These are phyloP conservation scores for Plenodomus tracheiphilus DNA, from an alignment of 2,329 filamentous ascomycete genomes.

Conservation along the genomic window DNA sequence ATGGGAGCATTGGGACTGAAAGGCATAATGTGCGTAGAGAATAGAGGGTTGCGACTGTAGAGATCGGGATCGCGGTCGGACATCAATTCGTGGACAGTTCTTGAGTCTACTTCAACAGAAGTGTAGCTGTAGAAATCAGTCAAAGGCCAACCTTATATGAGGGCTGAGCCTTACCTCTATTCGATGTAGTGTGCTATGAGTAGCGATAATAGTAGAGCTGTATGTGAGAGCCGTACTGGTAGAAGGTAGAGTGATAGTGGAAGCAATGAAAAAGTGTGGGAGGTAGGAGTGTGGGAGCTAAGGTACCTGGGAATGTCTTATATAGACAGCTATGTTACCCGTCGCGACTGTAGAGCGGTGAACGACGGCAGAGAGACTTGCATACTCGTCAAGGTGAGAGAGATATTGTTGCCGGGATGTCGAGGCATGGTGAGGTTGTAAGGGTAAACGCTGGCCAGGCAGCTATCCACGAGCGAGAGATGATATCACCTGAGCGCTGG, in stretches of 20 bases:
- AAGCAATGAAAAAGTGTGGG: background rate
- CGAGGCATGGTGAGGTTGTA: background rate
- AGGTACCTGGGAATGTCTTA: background rate
- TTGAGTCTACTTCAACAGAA: background rate
- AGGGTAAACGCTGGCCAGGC: background rate
- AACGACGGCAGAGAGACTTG: constrained; percentile 1
- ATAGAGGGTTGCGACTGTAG: background rate
- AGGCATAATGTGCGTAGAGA: background rate
- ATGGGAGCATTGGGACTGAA: constrained; percentile 16
- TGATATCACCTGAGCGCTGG: background rate
- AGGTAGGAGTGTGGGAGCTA: background rate
- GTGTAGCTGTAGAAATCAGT: background rate
- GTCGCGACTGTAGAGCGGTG: background rate
- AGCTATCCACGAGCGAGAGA: background rate
- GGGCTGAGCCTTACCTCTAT: background rate
- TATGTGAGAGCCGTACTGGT: background rate
- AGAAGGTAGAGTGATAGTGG: background rate
- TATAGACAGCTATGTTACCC: background rate
- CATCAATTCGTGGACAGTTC: background rate
- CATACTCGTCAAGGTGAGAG: constrained; percentile 6
- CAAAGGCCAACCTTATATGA: background rate
- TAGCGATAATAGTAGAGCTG: background rate
- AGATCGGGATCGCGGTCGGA: constrained; percentile 6
- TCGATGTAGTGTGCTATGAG: background rate
- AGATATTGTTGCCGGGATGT: background rate